phyloP scores from a whole-genome alignment of 2,329 filamentous ascomycete species.

The Didymella segeticola region DNA sequence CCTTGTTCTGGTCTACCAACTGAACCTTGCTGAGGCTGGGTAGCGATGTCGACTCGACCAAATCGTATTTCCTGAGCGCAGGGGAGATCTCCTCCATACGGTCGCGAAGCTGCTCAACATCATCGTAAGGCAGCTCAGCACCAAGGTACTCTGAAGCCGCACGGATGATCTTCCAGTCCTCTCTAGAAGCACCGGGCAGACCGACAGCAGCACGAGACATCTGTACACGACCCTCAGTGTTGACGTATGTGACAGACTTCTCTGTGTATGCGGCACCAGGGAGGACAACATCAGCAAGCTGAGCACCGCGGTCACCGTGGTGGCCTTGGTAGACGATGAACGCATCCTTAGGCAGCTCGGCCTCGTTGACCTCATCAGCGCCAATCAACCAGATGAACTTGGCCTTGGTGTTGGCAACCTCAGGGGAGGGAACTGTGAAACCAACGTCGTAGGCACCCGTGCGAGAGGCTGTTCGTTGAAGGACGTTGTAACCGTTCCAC shows the following conservation, averaged over 20 bases:
- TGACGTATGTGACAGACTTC: slow-evolving; percentile 94
- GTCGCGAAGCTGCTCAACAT: slow-evolving; percentile 85
- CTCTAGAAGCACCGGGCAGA: slow-evolving; percentile 85
- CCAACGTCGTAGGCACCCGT: slow-evolving; percentile 95
- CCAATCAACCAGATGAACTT: slow-evolving; percentile 98
- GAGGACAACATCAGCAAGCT: slow-evolving; percentile 91
- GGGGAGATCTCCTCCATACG: slow-evolving; percentile 96
- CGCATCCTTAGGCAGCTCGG: slow-evolving; percentile 91
- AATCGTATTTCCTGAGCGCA: slow-evolving; percentile 85
- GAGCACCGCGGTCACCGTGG: slow-evolving; percentile 91
- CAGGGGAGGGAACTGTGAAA: slow-evolving; percentile 83
- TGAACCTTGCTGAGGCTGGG: slow-evolving; percentile 89
- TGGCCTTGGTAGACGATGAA: slow-evolving; percentile 99
- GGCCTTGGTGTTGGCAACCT: slow-evolving; percentile 81
- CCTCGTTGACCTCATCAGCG: slow-evolving; percentile 85
- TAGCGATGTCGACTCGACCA: slow-evolving; percentile 78
- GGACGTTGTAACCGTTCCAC: slow-evolving; percentile 97
- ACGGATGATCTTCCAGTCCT: slow-evolving; percentile 99
- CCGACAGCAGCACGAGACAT: slow-evolving; percentile 90
- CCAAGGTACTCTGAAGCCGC: slow-evolving; percentile 91
- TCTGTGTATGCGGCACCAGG: slow-evolving; percentile 96
- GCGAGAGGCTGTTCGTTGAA: slow-evolving; percentile 91
- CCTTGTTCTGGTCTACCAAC: slow-evolving; percentile 96
- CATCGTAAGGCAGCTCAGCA: slow-evolving; percentile 87
- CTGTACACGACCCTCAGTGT: slow-evolving; percentile 96